A percentile compares a stretch with the other conserved stretches of the same genome.
These are phyloP conservation scores for Ceratocystis papillata DNA, from an alignment of 2,329 filamentous ascomycete genomes.

Conservation along the genomic window DNA sequence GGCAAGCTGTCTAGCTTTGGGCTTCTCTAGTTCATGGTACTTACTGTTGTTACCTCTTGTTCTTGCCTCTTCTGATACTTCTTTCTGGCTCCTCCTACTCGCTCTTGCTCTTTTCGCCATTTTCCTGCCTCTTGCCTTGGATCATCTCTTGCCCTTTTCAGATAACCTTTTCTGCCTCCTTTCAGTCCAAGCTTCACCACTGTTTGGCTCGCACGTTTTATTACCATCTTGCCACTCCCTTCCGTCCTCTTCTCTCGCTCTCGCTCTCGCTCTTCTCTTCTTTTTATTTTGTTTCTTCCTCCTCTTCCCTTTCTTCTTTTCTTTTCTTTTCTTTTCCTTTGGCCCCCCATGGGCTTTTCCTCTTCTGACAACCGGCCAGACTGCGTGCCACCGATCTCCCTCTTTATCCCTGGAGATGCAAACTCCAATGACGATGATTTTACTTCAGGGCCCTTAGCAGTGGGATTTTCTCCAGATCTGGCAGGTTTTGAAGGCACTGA, in stretches of 20 bases:
- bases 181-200: conserved; percentile 14
- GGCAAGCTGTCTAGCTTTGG: background rate
- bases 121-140: background rate
- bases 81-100: background rate
- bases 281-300: background rate
- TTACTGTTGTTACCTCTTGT: background rate
- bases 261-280: background rate
- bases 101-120: background rate
- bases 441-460: conserved; percentile 16
- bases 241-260: too few species aligned
- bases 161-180: background rate
- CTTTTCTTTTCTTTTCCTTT: background rate
- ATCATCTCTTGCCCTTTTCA: background rate
- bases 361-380: conserved; percentile 20
- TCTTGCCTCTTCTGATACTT: background rate
- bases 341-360: conserved; percentile 22
- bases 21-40: background rate
- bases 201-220: background rate
- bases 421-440: conserved; percentile 15
- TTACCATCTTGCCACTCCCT: background rate
- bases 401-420: background rate
- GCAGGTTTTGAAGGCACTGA: conserved; percentile 12
- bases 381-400: conserved; percentile 18
- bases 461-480: conserved; percentile 18
- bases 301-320: background rate